Conservation (phyloP, 1,139 yeast species). For the Protomyces arabidopsidicola region DNA sequence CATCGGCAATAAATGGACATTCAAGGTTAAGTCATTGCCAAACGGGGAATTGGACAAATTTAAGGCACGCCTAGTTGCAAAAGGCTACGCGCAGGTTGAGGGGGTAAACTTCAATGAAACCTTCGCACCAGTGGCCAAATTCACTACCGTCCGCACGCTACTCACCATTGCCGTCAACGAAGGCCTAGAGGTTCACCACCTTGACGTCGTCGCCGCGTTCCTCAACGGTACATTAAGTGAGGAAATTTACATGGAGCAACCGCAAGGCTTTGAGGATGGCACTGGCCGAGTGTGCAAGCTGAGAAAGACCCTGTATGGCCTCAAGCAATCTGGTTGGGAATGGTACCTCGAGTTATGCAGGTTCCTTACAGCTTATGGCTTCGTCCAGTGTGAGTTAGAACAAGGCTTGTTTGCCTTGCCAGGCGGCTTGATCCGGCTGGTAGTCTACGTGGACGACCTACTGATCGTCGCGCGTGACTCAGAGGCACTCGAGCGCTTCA, state of each 20-base stretch:
- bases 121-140: too few relatives aligned
- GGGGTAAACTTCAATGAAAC: not conserved
- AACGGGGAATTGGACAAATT: conserved; percentile 23
- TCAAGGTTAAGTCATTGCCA: too few relatives aligned
- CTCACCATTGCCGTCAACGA: not conserved
- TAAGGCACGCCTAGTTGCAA: conserved; percentile 31
- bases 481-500: too few relatives aligned
- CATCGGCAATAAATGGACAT: too few relatives aligned
- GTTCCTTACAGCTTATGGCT: not conserved
- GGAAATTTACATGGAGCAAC: not conserved
- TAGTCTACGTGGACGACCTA: too few relatives aligned
- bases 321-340: too few relatives aligned
- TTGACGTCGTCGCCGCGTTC: conserved; percentile 1
- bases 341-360: not conserved
- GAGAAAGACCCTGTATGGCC: not conserved
- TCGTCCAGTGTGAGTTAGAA: too few relatives aligned
- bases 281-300: not conserved
- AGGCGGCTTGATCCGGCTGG: too few relatives aligned
- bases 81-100: conserved; percentile 26
- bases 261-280: not conserved
- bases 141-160: not conserved
- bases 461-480: too few relatives aligned
- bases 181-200: not conserved
- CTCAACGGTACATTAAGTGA: not conserved
- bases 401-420: too few relatives aligned